Base-by-base conservation (phyloP, 2,329 filamentous ascomycete species). In the Botrytis tulipae region DNA sequence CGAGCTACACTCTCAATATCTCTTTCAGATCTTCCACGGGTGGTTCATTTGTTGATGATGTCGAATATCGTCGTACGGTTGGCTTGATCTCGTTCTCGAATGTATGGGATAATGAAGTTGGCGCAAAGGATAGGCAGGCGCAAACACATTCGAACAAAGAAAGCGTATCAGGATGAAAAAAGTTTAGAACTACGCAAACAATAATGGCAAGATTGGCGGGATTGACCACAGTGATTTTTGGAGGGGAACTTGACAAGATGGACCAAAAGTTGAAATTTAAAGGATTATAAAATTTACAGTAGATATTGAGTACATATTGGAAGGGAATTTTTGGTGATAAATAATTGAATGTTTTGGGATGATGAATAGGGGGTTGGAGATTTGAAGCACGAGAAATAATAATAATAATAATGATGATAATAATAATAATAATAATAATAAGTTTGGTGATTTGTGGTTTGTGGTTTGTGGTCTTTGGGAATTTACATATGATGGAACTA, bases 81-180 rank as follows among this genome's bases (percentile, higher is more conserved):
- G 73, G 66, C 51, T 68, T 59, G 70, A 46, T 67, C 63, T 76
- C 71, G 76, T 71, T 67, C 42, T 48, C 60, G 67, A 32, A 66
- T n/a, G 32, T 73, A 59, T 65, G 61, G 70, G 46, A 57, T 71
- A 71, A 66, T 70, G 76, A 73, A 73, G 74, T 74, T 74, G 77
- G 77, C 77, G 78, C 78, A 79, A 79, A 76, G 73, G 75, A 54
- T 14, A 54, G 48, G 25, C 48, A 54, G 48, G 48, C 73, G 78
- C 78, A 79, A 79, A 77, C 73, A 74, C 73, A 70, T 69, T 70
- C 62, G 71, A 62, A 76, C 78, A 77, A 77, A 75, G 77, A 60
- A 72, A 60, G 62, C 57, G 60, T 60, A 29, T 46, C 35, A 48
- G 48, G 46, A 46, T 42, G 10, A 3, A 68, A 42, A 54, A 67